phyloP scores from a whole-genome alignment of 225 moss, liverwort and hornwort genomes.

The Thuidium tamariscinum region DNA sequence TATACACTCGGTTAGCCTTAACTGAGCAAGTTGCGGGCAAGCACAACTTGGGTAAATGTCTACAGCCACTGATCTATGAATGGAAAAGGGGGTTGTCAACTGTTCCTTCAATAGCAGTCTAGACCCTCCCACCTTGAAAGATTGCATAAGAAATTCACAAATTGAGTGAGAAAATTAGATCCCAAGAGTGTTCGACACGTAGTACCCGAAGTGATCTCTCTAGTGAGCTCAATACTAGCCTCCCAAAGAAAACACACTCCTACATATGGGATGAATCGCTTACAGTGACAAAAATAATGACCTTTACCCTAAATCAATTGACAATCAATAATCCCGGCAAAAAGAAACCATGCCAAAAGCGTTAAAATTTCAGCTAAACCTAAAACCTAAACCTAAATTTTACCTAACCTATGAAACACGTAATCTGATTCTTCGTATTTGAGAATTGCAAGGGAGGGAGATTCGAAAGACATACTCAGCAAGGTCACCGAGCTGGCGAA shows the following conservation, averaged over 20 bases:
- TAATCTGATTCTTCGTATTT: background rate
- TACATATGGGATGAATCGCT: background rate
- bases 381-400: background rate
- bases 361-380: background rate
- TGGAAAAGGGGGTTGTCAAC: background rate
- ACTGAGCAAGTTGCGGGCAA: background rate
- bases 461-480: slow-evolving; percentile 62
- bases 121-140: background rate
- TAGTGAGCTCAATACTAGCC: no score
- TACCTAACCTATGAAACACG: background rate
- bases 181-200: background rate
- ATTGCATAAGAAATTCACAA: background rate
- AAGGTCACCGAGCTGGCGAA: slow-evolving; percentile 94
- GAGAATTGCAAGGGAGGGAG: background rate
- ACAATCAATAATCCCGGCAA: background rate
- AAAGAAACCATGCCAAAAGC: background rate
- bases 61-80: background rate
- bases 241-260: background rate
- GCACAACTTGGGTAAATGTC: background rate
- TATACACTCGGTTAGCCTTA: background rate
- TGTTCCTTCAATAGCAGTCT: background rate
- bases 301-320: background rate
- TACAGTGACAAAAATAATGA: background rate
- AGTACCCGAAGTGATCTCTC: background rate
- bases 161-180: background rate